phyloP scores from a whole-genome alignment of 1,284 basidiomycete species.

The Inonotus obliquus region DNA sequence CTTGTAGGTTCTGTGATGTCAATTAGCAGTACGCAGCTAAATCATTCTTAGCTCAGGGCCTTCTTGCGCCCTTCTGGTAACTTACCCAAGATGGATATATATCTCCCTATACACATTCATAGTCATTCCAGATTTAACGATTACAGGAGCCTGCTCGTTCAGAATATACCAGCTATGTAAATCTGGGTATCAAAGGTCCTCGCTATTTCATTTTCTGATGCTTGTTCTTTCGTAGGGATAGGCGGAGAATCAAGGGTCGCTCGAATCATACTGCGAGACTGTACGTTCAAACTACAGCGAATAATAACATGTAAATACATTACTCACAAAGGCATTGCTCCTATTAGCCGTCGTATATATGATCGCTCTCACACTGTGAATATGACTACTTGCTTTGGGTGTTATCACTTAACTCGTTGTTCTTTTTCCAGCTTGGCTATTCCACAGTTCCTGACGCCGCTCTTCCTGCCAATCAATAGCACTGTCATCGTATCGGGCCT shows the following conservation, averaged over 20 bases:
- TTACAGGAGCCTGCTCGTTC: not conserved
- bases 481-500: not conserved
- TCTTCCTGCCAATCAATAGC: not conserved
- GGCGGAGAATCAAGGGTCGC: not conserved
- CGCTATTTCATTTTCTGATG: not conserved
- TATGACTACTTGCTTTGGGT: not conserved
- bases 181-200: not conserved
- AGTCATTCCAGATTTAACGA: not conserved
- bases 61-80: not conserved
- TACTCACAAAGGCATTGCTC: not conserved
- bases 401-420: not conserved
- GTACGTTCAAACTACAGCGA: not conserved
- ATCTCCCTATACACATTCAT: not conserved
- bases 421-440: not conserved
- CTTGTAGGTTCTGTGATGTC: too few species aligned
- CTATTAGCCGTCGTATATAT: not conserved
- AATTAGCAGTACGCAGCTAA: too few species aligned
- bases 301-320: not conserved
- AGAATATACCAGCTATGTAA: not conserved
- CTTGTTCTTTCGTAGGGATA: not conserved
- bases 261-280: constrained; percentile 1
- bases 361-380: not conserved
- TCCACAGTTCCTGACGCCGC: not conserved
- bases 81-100: not conserved
- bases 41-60: not conserved